Conservation (phyloP, 768 basidiomycete genomes). For the Tubosaeta sp. region DNA sequence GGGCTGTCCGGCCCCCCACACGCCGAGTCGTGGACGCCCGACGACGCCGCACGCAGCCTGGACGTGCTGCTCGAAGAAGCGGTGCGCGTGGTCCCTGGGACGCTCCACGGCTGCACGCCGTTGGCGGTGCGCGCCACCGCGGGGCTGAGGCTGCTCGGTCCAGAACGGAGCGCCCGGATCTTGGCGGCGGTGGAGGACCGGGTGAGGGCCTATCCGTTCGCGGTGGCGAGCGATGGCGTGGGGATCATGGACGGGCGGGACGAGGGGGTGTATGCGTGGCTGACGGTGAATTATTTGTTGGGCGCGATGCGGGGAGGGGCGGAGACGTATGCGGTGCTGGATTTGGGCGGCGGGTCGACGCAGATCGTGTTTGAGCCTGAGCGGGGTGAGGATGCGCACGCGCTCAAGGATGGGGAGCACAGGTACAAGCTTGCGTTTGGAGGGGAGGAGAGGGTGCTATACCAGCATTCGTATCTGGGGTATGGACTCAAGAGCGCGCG, state of each 20-base stretch:
- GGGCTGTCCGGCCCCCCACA: slow-evolving; percentile 60
- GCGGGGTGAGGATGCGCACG: slow-evolving; percentile 40
- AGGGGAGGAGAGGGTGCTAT: slow-evolving; percentile 67
- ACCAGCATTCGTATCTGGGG: slow-evolving; percentile 97
- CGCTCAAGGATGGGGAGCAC: slow-evolving; percentile 80
- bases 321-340: slow-evolving; percentile 82
- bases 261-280: slow-evolving; percentile 99
- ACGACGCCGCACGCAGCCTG: slow-evolving; percentile 72
- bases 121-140: slow-evolving; percentile 93
- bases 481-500: slow-evolving; percentile 92
- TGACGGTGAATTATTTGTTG: slow-evolving; percentile 92
- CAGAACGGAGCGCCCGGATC: slow-evolving; percentile 60
- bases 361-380: slow-evolving; percentile 95
- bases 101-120: slow-evolving; percentile 66
- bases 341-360: slow-evolving; percentile 94
- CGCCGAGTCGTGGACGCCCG: slow-evolving; percentile 40
- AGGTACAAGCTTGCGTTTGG: slow-evolving; percentile 81
- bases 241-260: slow-evolving; percentile 94
- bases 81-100: slow-evolving; percentile 65
- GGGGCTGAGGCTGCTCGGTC: slow-evolving; percentile 72
- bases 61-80: slow-evolving; percentile 82
- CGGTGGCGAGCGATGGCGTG: slow-evolving; percentile 62
- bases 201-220: slow-evolving; percentile 67
- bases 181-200: slow-evolving; percentile 65
- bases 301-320: slow-evolving; percentile 55